Conservation (phyloP, 2,329 filamentous ascomycete genomes). For the Fusarium coicis region DNA sequence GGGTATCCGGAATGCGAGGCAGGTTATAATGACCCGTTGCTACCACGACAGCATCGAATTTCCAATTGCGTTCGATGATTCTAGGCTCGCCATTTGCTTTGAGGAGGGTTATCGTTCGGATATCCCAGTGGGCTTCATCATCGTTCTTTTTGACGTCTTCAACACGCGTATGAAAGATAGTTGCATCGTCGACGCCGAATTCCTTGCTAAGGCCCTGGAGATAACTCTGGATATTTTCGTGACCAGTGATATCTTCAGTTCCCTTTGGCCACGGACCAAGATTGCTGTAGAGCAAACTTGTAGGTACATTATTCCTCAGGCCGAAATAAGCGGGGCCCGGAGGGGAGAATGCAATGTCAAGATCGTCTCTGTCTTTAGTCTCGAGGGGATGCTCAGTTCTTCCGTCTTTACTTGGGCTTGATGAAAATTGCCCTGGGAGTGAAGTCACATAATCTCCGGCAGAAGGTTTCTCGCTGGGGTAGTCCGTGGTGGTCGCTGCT, state of each 20-base stretch:
- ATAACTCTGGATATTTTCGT: constrained; percentile 67
- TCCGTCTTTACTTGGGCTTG: rapidly evolving
- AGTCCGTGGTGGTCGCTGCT: constrained; percentile 43
- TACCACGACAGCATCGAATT: constrained; percentile 73
- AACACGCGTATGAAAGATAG: constrained; percentile 69
- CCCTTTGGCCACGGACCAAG: constrained; percentile 65
- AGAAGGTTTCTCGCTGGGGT: constrained; percentile 47
- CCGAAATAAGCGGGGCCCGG: constrained; percentile 63
- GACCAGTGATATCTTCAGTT: constrained; percentile 68
- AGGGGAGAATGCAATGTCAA: constrained; percentile 33
- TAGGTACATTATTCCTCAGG: constrained; percentile 80
- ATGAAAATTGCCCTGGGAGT: constrained; percentile 6
- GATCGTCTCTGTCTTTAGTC: not conserved
- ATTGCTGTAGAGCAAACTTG: constrained; percentile 59
- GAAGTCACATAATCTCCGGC: constrained; percentile 43
- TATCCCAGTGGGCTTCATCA: constrained; percentile 57
- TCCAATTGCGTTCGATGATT: constrained; percentile 47
- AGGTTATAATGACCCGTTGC: constrained; percentile 75
- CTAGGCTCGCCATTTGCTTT: constrained; percentile 32
- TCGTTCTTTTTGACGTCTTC: constrained; percentile 59
- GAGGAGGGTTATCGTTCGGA: constrained; percentile 60
- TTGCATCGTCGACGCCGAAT: constrained; percentile 61
- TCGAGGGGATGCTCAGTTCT: not conserved
- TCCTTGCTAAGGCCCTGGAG: constrained; percentile 66
- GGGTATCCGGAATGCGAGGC: constrained; percentile 69